Conservation (phyloP, 352 stramenopile species). For the Phytophthora ohioensis region DNA sequence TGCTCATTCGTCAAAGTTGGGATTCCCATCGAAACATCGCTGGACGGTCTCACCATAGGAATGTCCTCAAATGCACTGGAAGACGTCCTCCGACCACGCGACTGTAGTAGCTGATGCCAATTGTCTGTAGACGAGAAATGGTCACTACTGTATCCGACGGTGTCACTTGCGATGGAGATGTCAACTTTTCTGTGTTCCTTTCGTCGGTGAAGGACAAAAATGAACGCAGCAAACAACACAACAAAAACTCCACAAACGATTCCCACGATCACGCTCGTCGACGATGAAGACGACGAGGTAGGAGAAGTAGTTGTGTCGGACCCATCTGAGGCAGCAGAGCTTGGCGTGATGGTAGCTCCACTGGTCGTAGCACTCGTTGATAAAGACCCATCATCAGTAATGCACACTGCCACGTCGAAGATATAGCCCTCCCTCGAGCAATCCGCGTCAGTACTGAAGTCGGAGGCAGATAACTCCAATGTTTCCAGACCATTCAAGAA, state of each 20-base stretch:
- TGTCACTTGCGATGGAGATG: constrained; percentile 20
- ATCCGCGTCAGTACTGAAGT: constrained; percentile 36
- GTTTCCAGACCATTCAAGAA: constrained; percentile 34
- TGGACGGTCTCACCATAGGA: constrained; percentile 18
- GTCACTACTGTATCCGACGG: not conserved
- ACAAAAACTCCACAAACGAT: constrained; percentile 31
- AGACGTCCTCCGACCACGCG: constrained; percentile 12
- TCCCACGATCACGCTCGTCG: constrained; percentile 31
- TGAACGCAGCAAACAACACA: constrained; percentile 23
- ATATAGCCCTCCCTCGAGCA: constrained; percentile 27
- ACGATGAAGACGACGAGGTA: constrained; percentile 19
- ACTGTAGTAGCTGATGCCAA: not conserved
- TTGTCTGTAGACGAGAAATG: not conserved
- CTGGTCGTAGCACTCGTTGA: constrained; percentile 7
- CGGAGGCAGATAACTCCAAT: constrained; percentile 33
- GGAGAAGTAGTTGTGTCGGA: constrained; percentile 7
- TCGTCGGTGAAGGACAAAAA: constrained; percentile 32
- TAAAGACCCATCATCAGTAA: constrained; percentile 11
- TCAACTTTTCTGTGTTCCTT: constrained; percentile 19
- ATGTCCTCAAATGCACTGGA: constrained; percentile 6
- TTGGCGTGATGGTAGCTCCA: not conserved
- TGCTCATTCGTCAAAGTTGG: constrained; percentile 26
- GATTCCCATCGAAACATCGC: constrained; percentile 28
- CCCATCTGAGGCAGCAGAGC: not conserved
- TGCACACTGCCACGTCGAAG: constrained; percentile 26